These are phyloP conservation scores for Linum trigynum DNA, from an alignment of 345 rosid species.

Conservation along the genomic window DNA sequence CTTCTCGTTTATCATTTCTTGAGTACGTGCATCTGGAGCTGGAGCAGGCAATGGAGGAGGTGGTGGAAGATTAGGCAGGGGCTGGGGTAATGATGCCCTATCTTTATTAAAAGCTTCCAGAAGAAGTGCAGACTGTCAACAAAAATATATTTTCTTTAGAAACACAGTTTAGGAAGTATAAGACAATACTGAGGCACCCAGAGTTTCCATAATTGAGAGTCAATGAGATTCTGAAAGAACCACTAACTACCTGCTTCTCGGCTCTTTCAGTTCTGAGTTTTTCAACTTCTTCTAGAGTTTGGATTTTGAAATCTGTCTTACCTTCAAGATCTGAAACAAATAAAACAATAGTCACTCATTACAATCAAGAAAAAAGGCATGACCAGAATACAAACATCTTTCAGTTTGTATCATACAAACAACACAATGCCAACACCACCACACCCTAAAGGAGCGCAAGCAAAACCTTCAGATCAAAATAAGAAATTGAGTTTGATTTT, in stretches of 20 bases:
- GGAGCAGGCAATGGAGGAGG: constrained; percentile 56
- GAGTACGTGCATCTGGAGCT: constrained; percentile 82
- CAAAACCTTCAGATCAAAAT: no score
- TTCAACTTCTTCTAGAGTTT: constrained; percentile 80
- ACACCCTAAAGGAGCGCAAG: neutral
- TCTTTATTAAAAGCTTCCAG: constrained; percentile 98
- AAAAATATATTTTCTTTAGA: neutral
- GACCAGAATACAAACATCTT: neutral
- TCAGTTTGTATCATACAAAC: neutral
- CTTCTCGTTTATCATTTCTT: constrained; percentile 98
- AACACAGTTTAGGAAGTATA: neutral
- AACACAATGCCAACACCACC: neutral
- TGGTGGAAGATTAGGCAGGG: constrained; percentile 62
- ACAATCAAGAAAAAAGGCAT: neutral
- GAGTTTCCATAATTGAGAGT: neutral
- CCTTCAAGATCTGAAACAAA: constrained; percentile 71
- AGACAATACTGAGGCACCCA: neutral
- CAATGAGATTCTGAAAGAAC: constrained; percentile 1
- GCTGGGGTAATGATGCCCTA: constrained; percentile 91
- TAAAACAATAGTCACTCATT: constrained; percentile 3
- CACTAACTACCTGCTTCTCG: constrained; percentile 64
- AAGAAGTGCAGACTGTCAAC: constrained; percentile 68
- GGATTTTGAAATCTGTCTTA: constrained; percentile 84
- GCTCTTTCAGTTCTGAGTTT: constrained; percentile 91
- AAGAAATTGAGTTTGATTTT: neutral